phyloP scores from a whole-genome alignment of 1,139 yeast species.

The Yamadazyma blattariae region DNA sequence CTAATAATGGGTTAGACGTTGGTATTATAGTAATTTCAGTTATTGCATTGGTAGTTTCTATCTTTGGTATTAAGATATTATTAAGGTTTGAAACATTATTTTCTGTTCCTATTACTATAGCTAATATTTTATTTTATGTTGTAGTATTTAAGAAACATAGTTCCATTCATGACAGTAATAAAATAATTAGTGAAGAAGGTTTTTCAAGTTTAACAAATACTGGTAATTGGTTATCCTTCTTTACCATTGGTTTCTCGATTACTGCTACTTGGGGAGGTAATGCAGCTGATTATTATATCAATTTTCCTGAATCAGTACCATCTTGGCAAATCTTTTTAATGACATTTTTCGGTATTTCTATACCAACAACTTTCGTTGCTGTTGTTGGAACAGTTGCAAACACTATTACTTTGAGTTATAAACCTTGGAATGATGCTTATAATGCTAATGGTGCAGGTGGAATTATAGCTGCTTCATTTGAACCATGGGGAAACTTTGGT shows the following conservation, averaged over 20 bases:
- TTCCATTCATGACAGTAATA: conserved; percentile 36
- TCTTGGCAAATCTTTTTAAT: conserved; percentile 52
- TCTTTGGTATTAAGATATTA: conserved; percentile 47
- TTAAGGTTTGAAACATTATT: conserved; percentile 65
- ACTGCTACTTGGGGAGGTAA: conserved; percentile 92
- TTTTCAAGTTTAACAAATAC: conserved; percentile 36
- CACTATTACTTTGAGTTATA: conserved; percentile 60
- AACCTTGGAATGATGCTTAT: conserved; percentile 61
- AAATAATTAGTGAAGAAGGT: conserved; percentile 15
- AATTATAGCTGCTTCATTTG: conserved; percentile 61
- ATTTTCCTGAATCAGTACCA: conserved; percentile 74
- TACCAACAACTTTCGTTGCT: conserved; percentile 81
- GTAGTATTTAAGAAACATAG: conserved; percentile 57
- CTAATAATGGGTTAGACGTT: conserved; percentile 21
- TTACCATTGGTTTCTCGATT: conserved; percentile 72
- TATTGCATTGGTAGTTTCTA: conserved; percentile 27
- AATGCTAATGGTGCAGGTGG: conserved; percentile 74
- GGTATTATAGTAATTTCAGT: conserved; percentile 32
- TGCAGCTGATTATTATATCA: conserved; percentile 80
- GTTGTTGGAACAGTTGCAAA: conserved; percentile 71
- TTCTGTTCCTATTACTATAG: conserved; percentile 66
- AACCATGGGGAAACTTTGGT: conserved; percentile 81
- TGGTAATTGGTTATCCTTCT: conserved; percentile 74
- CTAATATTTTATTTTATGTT: conserved; percentile 68
- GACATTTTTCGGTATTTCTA: conserved; percentile 65